phyloP scores from a whole-genome alignment of 192 early-diverging fungal genomes.

The Powellomyces hirtus region DNA sequence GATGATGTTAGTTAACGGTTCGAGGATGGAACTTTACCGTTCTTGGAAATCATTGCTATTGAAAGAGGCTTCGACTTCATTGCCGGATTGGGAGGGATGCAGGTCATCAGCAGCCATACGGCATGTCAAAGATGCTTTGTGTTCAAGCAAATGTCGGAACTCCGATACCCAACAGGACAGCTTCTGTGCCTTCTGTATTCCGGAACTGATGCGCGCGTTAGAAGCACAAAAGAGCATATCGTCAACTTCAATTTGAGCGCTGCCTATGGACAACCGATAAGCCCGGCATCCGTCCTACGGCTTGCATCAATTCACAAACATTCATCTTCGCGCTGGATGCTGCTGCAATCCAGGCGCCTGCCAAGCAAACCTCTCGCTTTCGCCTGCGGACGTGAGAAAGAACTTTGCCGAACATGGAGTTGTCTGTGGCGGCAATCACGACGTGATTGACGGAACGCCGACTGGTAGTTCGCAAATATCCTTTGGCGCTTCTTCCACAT shows the following conservation, averaged over 20 bases:
- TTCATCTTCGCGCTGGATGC: slow-evolving; percentile 70
- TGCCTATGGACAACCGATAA: slow-evolving; percentile 55
- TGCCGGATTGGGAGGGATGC: slow-evolving; percentile 41
- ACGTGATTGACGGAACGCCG: slow-evolving; percentile 67
- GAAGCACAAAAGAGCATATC: slow-evolving; percentile 56
- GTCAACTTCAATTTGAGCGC: slow-evolving; percentile 68
- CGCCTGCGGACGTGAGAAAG: slow-evolving; percentile 12
- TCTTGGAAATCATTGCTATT: slow-evolving; percentile 68
- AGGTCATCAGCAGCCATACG: slow-evolving; percentile 40
- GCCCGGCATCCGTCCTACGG: slow-evolving; percentile 62
- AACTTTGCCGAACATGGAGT: slow-evolving; percentile 45
- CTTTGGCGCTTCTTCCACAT: slow-evolving; percentile 68
- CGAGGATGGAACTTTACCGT: slow-evolving; percentile 82
- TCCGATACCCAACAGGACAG: slow-evolving; percentile 56
- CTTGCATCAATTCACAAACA: slow-evolving; percentile 63
- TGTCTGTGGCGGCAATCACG: slow-evolving; percentile 72
- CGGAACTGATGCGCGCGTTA: background rate
- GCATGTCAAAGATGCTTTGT: slow-evolving; percentile 45
- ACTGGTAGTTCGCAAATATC: slow-evolving; percentile 75
- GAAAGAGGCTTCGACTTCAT: slow-evolving; percentile 64
- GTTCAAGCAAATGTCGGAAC: slow-evolving; percentile 35
- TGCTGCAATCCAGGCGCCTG: slow-evolving; percentile 83
- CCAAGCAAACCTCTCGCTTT: slow-evolving; percentile 62
- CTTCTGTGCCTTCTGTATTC: slow-evolving; percentile 34
- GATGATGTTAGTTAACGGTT: slow-evolving; percentile 23